Percentiles rank a stretch among this genome's conserved stretches.
Conservation (phyloP, 2,329 filamentous ascomycete species). For the Verticillium tricorpus region DNA sequence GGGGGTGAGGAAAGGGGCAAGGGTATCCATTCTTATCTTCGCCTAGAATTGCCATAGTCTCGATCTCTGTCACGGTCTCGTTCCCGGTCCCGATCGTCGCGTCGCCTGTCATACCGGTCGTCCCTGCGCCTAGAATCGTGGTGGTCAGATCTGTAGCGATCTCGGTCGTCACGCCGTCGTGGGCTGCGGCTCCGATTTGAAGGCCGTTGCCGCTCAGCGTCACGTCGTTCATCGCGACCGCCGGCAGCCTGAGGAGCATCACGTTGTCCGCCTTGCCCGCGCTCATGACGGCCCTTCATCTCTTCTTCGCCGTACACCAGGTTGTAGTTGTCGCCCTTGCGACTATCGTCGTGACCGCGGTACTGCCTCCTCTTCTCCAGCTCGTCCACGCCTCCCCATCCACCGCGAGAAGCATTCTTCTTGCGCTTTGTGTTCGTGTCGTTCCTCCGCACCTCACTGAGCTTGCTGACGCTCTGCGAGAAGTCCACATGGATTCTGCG, state of each 20-base stretch:
- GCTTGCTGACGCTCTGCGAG: constrained; percentile 84
- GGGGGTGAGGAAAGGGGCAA: background rate
- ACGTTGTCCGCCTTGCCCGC: constrained; percentile 24
- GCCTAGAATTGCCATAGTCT: constrained; percentile 20
- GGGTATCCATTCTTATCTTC: constrained; percentile 9
- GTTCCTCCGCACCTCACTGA: constrained; percentile 85
- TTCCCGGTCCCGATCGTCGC: constrained; percentile 22
- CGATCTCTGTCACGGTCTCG: constrained; percentile 22
- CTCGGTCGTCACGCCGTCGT: constrained; percentile 10
- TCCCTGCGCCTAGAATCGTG: constrained; percentile 9
- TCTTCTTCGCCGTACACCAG: constrained; percentile 80
- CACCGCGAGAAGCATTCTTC: constrained; percentile 53
- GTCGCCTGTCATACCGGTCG: constrained; percentile 12
- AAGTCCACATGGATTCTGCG: constrained; percentile 98
- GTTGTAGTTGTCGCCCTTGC: constrained; percentile 52
- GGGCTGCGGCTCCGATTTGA: constrained; percentile 42
- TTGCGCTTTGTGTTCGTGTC: constrained; percentile 77
- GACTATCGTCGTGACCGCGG: constrained; percentile 56
- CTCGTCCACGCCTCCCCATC: constrained; percentile 85
- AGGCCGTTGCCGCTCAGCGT: constrained; percentile 13
- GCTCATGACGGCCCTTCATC: constrained; percentile 47
- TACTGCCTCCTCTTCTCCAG: constrained; percentile 92
- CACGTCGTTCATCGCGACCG: constrained; percentile 1
- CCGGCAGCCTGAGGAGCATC: constrained; percentile 1
- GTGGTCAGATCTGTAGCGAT: constrained; percentile 10